Base-by-base conservation (phyloP, 2,329 filamentous ascomycete species). In the Coleophoma cylindrospora region DNA sequence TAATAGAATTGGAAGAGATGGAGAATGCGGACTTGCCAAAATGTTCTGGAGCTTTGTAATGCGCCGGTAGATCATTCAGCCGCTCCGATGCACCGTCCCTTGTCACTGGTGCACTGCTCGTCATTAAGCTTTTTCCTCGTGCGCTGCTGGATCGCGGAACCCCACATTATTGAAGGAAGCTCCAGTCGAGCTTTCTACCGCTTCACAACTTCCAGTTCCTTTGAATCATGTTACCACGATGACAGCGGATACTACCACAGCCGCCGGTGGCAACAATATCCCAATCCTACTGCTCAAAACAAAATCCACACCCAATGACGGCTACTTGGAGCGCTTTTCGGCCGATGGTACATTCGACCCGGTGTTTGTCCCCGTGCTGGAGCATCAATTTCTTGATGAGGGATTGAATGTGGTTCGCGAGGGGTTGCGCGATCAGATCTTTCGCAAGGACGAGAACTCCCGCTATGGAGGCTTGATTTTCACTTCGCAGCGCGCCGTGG, bases 401-500 rank as follows among this genome's bases (percentile, higher is more conserved):
- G 81, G 84, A 1, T 68, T 89, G 58, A 64, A 68, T 27, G 68
- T 69, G 40, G 68, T 91, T 19, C 71, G 72, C 32, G 61, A 66
- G 3, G 63, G 83, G 14, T 73, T 91, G 10, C 62, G 59, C 10
- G 56, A 62, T 1, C 68, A 64, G 21, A 56, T 61, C 14, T 75
- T 84, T 52, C 70, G 71, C 43, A 59, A 47, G 2, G 47, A 46
- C 0, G 38, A 61, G 1, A 68, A 64, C 2, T 65, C 66, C 38
- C 59, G 69, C 13, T 92, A 89, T 61, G 87, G 87, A 5, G 89
- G 87, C n/a, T 70, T 92, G 51, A 84, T 94, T 45, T 92, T 94
- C 63, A 94, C 89, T 2, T 91, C 87, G 8, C 89, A 94, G 65
- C 79, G 89, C 45, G 87, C 89, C 1, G 89, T 94, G 2, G 89